A percentile compares a stretch with the other conserved stretches of the same genome.
Conservation (phyloP, 176 grass and related monocot genomes). For the Aegilops sharonensis region DNA sequence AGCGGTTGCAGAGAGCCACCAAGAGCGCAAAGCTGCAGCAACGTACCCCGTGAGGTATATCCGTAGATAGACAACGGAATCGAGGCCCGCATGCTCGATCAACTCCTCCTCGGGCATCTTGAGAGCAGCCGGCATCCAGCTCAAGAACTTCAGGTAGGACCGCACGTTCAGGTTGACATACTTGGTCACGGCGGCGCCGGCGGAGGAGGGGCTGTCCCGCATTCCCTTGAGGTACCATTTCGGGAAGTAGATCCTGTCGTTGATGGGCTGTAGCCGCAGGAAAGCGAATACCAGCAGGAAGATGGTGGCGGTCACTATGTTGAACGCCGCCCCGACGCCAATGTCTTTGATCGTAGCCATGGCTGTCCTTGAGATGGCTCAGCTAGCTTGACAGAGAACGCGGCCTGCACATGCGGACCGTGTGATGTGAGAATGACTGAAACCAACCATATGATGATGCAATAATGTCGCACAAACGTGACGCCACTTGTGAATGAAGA, state of each 20-base stretch:
- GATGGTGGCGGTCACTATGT: conserved; percentile 49
- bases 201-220: conserved; percentile 57
- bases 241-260: conserved; percentile 91
- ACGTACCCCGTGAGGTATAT: conserved; percentile 87
- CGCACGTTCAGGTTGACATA: conserved; percentile 76
- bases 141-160: conserved; percentile 76
- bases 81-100: conserved; percentile 91
- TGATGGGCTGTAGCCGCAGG: conserved; percentile 90
- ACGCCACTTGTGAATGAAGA: not conserved
- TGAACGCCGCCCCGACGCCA: conserved; percentile 60
- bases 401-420: not conserved
- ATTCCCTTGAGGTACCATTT: conserved; percentile 97
- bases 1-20: not conserved
- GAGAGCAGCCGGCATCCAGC: conserved; percentile 81
- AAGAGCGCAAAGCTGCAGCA: not conserved
- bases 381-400: not conserved
- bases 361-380: not conserved
- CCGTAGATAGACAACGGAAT: conserved; percentile 88
- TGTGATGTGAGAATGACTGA: not conserved
- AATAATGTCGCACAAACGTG: not conserved
- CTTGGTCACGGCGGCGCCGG: conserved; percentile 57
- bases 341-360: conserved; percentile 70
- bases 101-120: conserved; percentile 91
- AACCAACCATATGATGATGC: not conserved
- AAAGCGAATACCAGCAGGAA: conserved; percentile 86